Evolutionary conservation across 2,329 filamentous ascomycete species (phyloP).

Genomic region (Clathrospora elynae): DNA sequence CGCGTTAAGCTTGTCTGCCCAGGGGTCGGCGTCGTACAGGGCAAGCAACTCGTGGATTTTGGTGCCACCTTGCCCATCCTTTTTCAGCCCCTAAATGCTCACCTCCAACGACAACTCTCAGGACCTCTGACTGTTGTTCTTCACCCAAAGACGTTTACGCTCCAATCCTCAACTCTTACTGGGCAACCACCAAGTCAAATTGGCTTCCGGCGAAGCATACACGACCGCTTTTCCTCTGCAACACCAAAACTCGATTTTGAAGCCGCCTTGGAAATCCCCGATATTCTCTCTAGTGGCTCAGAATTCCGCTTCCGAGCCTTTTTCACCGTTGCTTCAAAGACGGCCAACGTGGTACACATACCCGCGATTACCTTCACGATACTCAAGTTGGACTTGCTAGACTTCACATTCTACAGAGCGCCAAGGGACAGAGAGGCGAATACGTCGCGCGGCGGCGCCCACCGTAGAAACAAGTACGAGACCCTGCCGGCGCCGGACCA

Average conservation of each 20-base stretch:
- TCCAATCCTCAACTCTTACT: constrained; percentile 22
- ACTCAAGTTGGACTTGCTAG: constrained; percentile 24
- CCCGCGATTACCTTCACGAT: constrained; percentile 25
- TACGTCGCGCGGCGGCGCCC: constrained; percentile 4
- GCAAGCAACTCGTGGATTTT: constrained; percentile 14
- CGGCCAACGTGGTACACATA: constrained; percentile 20
- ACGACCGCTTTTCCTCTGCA: constrained; percentile 25
- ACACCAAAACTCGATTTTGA: constrained; percentile 33
- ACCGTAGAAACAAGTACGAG: constrained; percentile 5
- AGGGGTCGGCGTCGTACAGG: constrained; percentile 12
- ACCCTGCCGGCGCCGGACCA: constrained; percentile 6
- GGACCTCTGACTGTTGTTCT: constrained; percentile 8
- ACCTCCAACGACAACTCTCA: constrained; percentile 1
- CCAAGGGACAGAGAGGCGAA: constrained; percentile 20
- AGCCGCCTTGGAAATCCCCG: constrained; percentile 21
- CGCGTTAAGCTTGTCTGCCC: constrained; percentile 23
- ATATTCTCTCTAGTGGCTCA: constrained; percentile 18
- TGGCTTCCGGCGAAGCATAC: constrained; percentile 28
- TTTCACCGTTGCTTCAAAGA: constrained; percentile 16
- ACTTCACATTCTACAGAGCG: constrained; percentile 31
- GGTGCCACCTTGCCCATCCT: constrained; percentile 16
- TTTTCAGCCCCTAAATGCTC: constrained; percentile 25
- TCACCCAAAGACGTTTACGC: constrained; percentile 19
- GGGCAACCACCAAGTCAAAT: constrained; percentile 15
- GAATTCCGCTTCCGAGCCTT: constrained; percentile 27